Evolutionary conservation across 768 basidiomycete species (phyloP), one percentile per base, ranked within the genome.

Genomic region (Gyrodon lividus): DNA sequence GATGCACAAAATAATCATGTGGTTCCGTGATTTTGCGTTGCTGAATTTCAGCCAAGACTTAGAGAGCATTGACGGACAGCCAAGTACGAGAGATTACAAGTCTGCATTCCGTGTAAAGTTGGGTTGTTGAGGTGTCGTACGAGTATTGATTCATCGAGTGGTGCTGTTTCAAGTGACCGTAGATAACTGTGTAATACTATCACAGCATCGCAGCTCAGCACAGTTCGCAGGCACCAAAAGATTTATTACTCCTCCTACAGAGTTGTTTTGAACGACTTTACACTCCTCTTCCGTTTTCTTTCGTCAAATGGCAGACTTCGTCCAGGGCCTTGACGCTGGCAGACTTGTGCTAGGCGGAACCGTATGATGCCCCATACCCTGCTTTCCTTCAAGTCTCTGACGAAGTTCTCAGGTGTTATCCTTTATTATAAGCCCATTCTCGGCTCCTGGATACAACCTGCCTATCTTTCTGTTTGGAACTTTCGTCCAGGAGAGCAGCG

Each of bases 381-480:
- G 20, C 30, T 42, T 17, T 17, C 30, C 16, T 40, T 9, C 3
- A 6, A 9, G 13, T 2, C 13, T 35, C 45, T 50, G 19, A 51
- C 47, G 17, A 19, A 17, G 14, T 31, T 35, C 46, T 2, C 57
- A 90, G 89, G 74, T 70, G 23, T 68, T 92, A 23, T 83, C 88
- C 13, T 84, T 88, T 55, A 43, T 76, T 41, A 70, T 80, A 40
- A 71, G 72, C 51, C 74, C 84, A 5, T 87, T 82, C 62, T 57
- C 72, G 0, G 70, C 81, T 0, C 87, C 89, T 2, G 63, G 75
- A 2, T 93, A 93, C 67, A 93, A 93, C 63, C 73, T 93, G 19
- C 83, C 91, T n/a, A 74, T 93, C 46, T 86, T 90, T 56, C 75
- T 93, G 22, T 92, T 91, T 55, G 91, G 91, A 1, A 70, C 73